Base-by-base conservation (phyloP, 345 rosid species). In the Gossypium raimondii region DNA sequence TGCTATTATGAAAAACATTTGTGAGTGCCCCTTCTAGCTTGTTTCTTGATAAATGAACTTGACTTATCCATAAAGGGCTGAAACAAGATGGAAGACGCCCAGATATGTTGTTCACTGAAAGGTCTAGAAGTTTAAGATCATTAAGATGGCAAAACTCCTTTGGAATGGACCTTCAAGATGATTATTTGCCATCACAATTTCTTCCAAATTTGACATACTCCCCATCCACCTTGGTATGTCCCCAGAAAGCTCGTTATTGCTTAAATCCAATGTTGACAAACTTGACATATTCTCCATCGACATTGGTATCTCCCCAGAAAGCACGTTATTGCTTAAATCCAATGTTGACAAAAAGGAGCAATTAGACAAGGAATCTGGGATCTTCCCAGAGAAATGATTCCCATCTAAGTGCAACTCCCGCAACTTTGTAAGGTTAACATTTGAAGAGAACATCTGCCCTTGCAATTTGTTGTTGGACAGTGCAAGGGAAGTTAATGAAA, bases 21-120 rank as follows among this genome's bases (percentile, higher is more conserved):
- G 7, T 29, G 45, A 62, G 45, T 16, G 45, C 0, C 66, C 67
- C 45, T 62, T 34, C 22, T 62, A 62, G 11, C 67, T 62, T 62
- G 20, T 62, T 62, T 62, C 45, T 34, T 34, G 67, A 62, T 34
- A 62, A 62, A 16, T 62, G 67, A 34, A 62, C 45, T 62, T 34
- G 12, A 16, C 22, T 29, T 1, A 62, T 34, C 45, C 0, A 0
- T 62, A 16, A 8, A 1, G 12, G 67, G 67, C 45, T 62, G 1
- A 62, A 62, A 18, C 67, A 62, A 16, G 67, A 8, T 16, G 67
- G 67, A 2, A 34, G 12, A 9, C 1, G 0, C 22, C 67, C 67
- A 62, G 11, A 16, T 0, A 62, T 62, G 1, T 34, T 62, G 67
- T 62, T 62, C 12, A 2, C 20, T 7, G 67, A 62, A 62, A 62